These are phyloP conservation scores for Chaetoceros muelleri DNA, from an alignment of 108 stramenopile genomes.

Conservation along the genomic window DNA sequence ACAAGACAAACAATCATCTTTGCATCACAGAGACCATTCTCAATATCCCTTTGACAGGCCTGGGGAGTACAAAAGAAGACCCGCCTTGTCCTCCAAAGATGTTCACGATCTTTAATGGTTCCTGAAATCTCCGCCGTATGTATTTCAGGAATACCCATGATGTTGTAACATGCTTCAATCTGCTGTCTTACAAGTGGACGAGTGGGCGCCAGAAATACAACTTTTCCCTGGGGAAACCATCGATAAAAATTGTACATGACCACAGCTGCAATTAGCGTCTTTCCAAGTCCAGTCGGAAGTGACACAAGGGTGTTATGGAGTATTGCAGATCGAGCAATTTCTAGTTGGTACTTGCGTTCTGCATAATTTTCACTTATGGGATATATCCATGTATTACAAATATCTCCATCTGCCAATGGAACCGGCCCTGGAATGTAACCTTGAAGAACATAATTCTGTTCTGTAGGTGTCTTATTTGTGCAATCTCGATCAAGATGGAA, in stretches of 20 bases:
- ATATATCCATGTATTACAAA: conserved; percentile 73
- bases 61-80: conserved; percentile 98
- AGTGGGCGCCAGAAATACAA: conserved; percentile 88
- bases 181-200: conserved; percentile 94
- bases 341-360: conserved; percentile 76
- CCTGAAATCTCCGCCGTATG: conserved; percentile 79
- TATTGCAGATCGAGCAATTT: conserved; percentile 65
- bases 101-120: conserved; percentile 23
- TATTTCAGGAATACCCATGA: conserved; percentile 72
- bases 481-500: neutral
- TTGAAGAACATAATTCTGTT: neutral
- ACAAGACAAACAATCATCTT: conserved; percentile 78
- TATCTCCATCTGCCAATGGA: conserved; percentile 21
- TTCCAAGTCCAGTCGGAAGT: conserved; percentile 97
- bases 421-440: conserved; percentile 51
- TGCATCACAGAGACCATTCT: conserved; percentile 34
- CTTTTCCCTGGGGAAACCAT: conserved; percentile 69
- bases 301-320: conserved; percentile 86
- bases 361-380: conserved; percentile 71
- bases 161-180: conserved; percentile 82
- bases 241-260: conserved; percentile 97
- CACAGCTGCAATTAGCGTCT: conserved; percentile 96
- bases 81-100: conserved; percentile 56
- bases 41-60: conserved; percentile 86
- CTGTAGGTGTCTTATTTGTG: neutral